phyloP scores from a whole-genome alignment of 352 stramenopile species.

The Phytophthora hibernalis region DNA sequence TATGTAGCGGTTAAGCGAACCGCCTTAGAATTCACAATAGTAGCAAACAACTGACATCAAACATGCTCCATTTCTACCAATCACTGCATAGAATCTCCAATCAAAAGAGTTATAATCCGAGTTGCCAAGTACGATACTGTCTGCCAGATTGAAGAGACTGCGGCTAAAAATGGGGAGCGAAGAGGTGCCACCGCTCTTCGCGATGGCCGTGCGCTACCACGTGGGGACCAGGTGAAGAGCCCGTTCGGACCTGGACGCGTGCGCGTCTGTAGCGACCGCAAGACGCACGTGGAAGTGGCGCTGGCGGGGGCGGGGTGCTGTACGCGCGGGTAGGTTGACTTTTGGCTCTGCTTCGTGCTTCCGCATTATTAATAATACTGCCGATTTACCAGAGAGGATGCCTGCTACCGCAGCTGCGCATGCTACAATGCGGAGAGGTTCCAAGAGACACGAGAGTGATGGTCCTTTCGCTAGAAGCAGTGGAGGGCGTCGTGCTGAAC shows the following conservation, averaged over 20 bases:
- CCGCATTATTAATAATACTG: neutral
- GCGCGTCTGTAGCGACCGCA: conserved; percentile 47
- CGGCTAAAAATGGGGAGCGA: conserved; percentile 20
- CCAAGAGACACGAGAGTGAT: conserved; percentile 59
- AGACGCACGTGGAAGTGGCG: conserved; percentile 62
- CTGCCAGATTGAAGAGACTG: conserved; percentile 16
- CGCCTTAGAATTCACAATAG: too few species aligned
- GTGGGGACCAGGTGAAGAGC: conserved; percentile 67
- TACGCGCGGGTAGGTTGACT: conserved; percentile 53
- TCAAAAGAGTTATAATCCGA: too few species aligned
- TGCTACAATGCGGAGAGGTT: conserved; percentile 77
- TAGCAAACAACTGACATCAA: too few species aligned
- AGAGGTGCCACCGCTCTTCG: conserved; percentile 75
- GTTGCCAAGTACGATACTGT: too few species aligned
- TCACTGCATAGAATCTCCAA: too few species aligned
- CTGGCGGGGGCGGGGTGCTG: conserved; percentile 61
- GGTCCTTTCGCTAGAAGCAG: neutral
- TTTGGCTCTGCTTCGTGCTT: neutral
- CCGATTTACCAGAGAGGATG: conserved; percentile 56
- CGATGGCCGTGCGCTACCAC: conserved; percentile 70
- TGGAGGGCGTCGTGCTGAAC: conserved; percentile 28
- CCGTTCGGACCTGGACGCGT: conserved; percentile 71
- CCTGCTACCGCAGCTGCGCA: conserved; percentile 67
- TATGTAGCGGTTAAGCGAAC: too few species aligned
- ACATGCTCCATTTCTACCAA: too few species aligned